Base-by-base conservation (phyloP, 1,139 yeast genomes). In the Entelexis paramagnoliae region DNA sequence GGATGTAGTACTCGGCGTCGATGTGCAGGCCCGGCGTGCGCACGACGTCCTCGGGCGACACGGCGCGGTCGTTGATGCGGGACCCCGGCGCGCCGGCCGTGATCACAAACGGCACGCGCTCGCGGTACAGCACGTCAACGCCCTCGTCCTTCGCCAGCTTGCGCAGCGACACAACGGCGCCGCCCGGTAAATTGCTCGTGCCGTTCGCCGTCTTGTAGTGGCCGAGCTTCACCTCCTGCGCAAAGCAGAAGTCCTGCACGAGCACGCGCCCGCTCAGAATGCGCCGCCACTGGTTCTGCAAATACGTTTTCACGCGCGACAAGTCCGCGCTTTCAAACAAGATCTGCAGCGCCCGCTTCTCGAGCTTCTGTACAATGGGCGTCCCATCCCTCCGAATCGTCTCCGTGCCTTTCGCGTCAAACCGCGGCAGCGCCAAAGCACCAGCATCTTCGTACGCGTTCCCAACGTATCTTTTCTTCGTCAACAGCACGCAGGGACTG, bases 351-450 rank as follows among this genome's bases (percentile, higher is more conserved):
- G 84, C 69, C 55, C 78, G 77, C 57, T 86, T 95, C 26, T 86
- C 80, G 40, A 91, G 80, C 61, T 83, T 83, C 66, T 79, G 94
- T 59, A 85, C 95, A 0, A 95, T 95, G 0, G 95, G 95, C 17
- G 89, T 83, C 0, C 96, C 97, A 66, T 91, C 98, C 58, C 98
- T 71, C 55, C 98, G 67, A 0, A 91, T 84, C 0, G 97, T 91
- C 65, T 91, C 98, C 17, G 87, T 88, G 1, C 98, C 98, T 61
- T 91, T 91, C 2, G 98, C 96, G 69, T 91, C 97, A 65, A 91
- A 89, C 30, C 68, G 74, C 0, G 96, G 87, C 8, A 59, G 67
- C 3, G 51, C 59, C 19, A 17, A 19, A 60, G 84, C 89, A 17
- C 67, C 68, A 7, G 34, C 24, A 33, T 66, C 63, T 58, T 85